A percentile compares a stretch with the other conserved stretches of the same genome.
These are phyloP conservation scores for Stephanodiscus triporus DNA, from an alignment of 108 stramenopile species.

Conservation along the genomic window DNA sequence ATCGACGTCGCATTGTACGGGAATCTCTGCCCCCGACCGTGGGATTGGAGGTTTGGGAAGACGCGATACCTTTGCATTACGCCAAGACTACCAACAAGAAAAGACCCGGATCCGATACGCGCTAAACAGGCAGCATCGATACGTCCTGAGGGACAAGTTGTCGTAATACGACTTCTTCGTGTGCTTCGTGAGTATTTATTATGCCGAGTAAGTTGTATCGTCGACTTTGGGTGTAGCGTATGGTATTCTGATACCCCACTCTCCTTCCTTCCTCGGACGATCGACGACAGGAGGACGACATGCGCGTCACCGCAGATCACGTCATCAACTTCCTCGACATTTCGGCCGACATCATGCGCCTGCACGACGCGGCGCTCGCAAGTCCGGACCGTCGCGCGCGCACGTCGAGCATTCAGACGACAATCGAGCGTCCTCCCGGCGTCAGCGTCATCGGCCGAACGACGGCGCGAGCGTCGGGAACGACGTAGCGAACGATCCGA, in stretches of 20 bases:
- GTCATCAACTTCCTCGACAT: slow-evolving; percentile 70
- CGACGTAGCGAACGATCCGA: slow-evolving; percentile 45
- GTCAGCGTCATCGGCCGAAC: background rate
- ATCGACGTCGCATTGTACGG: slow-evolving; percentile 53
- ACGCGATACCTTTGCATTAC: slow-evolving; percentile 73
- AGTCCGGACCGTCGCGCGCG: slow-evolving; percentile 40
- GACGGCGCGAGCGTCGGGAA: slow-evolving; percentile 53
- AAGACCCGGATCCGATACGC: slow-evolving; percentile 45
- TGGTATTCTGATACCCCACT: no score
- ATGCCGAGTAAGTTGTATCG: no score
- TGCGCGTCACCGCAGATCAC: slow-evolving; percentile 70
- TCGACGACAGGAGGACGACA: slow-evolving; percentile 63
- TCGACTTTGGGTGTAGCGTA: no score
- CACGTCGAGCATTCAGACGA: slow-evolving; percentile 20
- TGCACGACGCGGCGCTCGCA: slow-evolving; percentile 54
- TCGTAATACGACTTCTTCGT: slow-evolving; percentile 75
- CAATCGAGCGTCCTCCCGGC: slow-evolving; percentile 21
- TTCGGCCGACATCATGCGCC: slow-evolving; percentile 53
- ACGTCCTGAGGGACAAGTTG: slow-evolving; percentile 77
- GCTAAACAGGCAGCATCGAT: slow-evolving; percentile 82
- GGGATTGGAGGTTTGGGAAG: slow-evolving; percentile 70
- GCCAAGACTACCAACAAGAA: slow-evolving; percentile 44
- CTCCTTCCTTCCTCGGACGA: no score
- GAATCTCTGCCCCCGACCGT: slow-evolving; percentile 57
- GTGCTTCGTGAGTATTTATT: slow-evolving; percentile 38